Percentiles rank a stretch among this genome's conserved stretches.
Evolutionary conservation across 225 moss, liverwort and hornwort genomes (phyloP).

Genomic region (Polytrichum formosum): DNA sequence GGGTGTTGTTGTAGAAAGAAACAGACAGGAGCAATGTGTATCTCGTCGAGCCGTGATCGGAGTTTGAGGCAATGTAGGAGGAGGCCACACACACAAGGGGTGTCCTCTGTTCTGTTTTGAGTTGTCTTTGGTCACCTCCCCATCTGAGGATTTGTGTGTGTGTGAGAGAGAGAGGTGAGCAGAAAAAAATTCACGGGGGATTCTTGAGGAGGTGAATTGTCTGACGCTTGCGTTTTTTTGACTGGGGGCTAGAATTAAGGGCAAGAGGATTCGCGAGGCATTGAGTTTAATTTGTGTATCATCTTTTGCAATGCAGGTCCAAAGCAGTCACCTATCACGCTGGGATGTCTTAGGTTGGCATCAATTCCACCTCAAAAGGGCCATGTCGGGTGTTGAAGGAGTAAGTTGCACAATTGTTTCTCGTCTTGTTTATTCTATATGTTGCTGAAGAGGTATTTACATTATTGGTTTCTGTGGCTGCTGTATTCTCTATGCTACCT

Average conservation of each 20-base stretch:
- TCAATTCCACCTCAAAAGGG: slow-evolving; percentile 32
- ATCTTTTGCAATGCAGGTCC: slow-evolving; percentile 45
- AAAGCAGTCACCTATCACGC: slow-evolving; percentile 31
- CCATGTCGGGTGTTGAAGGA: slow-evolving; percentile 52
- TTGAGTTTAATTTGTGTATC: not conserved
- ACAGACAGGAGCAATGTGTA: no score
- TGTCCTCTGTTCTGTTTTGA: not conserved
- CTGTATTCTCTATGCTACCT: no score
- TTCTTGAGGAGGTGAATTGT: no score
- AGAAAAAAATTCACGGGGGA: no score
- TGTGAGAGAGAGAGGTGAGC: no score
- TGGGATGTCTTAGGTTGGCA: slow-evolving; percentile 36
- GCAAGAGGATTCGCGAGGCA: not conserved
- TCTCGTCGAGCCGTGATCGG: not conserved
- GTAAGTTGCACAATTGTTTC: slow-evolving; percentile 26
- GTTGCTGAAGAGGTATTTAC: not conserved
- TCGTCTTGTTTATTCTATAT: no score
- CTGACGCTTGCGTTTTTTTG: no score
- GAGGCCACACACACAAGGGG: not conserved
- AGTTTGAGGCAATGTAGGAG: not conserved
- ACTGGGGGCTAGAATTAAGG: no score
- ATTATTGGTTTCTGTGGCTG: no score
- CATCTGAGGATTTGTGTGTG: no score
- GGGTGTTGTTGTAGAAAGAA: no score
- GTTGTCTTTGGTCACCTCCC: no score